These are phyloP conservation scores for Leishmania tarentolae DNA, from an alignment of 208 protist species.

Conservation along the genomic window DNA sequence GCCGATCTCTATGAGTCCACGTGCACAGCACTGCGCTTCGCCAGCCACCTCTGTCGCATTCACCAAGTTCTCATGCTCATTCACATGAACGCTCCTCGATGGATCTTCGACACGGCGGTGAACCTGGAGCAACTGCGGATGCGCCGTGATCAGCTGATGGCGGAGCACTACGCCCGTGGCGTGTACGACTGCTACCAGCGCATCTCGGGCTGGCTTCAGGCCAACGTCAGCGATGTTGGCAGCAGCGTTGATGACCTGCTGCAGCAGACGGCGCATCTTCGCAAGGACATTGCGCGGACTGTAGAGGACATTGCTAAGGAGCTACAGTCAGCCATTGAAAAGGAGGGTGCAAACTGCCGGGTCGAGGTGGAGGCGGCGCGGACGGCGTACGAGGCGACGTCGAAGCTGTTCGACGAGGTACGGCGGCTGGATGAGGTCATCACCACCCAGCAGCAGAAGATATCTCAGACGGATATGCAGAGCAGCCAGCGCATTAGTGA, in stretches of 20 bases:
- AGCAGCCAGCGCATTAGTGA: conserved; percentile 64
- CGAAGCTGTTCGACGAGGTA: conserved; percentile 52
- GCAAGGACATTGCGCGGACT: conserved; percentile 53
- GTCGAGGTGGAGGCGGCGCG: conserved; percentile 49
- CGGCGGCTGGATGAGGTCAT: conserved; percentile 66
- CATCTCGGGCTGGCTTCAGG: conserved; percentile 53
- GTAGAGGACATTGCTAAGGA: conserved; percentile 40
- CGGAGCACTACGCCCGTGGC: conserved; percentile 66
- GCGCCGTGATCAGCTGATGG: conserved; percentile 48
- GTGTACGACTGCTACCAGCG: conserved; percentile 76
- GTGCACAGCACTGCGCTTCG: conserved; percentile 68
- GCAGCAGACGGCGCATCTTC: conserved; percentile 66
- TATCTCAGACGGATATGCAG: conserved; percentile 60
- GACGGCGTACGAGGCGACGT: conserved; percentile 41
- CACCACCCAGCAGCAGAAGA: conserved; percentile 47
- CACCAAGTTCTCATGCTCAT: conserved; percentile 83
- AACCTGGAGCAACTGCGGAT: conserved; percentile 59
- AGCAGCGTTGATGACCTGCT: conserved; percentile 49
- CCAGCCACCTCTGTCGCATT: conserved; percentile 60
- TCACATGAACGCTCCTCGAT: conserved; percentile 78
- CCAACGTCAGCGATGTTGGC: conserved; percentile 61
- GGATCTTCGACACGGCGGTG: conserved; percentile 78
- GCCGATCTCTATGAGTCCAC: conserved; percentile 65
- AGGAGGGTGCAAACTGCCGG: conserved; percentile 33
- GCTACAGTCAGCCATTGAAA: conserved; percentile 47